A percentile compares a stretch with the other conserved stretches of the same genome.
These are phyloP conservation scores for Haplosporangium sp. DNA, from an alignment of 371 early-diverging fungal species.

Conservation along the genomic window DNA sequence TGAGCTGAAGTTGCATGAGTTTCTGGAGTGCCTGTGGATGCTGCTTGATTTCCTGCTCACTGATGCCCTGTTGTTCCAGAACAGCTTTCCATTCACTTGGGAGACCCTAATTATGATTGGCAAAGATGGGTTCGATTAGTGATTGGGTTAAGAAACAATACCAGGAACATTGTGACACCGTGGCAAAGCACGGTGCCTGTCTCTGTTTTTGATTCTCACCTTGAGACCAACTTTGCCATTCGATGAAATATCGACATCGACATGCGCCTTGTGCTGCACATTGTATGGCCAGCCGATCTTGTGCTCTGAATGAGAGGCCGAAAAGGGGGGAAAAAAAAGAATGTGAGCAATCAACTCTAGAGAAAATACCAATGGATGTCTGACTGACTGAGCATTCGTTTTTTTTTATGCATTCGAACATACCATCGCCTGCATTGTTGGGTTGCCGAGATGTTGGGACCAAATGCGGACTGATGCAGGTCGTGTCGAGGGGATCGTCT, in stretches of 20 bases:
- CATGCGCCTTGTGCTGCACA: constrained; percentile 71
- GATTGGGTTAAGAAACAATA: constrained; percentile 15
- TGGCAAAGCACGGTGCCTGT: not conserved
- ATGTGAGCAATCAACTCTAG: not conserved
- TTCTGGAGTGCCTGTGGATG: constrained; percentile 65
- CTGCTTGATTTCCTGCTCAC: constrained; percentile 65
- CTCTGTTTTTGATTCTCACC: constrained; percentile 17
- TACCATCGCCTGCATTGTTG: constrained; percentile 20
- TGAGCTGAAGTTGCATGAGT: constrained; percentile 65
- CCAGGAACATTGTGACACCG: not conserved
- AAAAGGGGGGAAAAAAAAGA: constrained; percentile 15
- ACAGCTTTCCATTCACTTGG: constrained; percentile 69
- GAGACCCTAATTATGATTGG: constrained; percentile 55
- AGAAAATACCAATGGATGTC: no score
- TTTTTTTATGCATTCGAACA: not conserved
- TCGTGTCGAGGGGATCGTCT: constrained; percentile 73
- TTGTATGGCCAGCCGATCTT: constrained; percentile 73
- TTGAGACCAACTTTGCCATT: constrained; percentile 58
- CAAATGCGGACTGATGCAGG: constrained; percentile 71
- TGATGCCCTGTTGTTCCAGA: constrained; percentile 64
- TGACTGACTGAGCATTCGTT: no score
- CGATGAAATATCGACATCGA: constrained; percentile 60
- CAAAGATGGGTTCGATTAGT: no score
- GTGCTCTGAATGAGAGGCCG: constrained; percentile 23
- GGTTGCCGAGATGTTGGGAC: constrained; percentile 61